Evolutionary conservation across 116 monocot species (phyloP).

Genomic region (Thalassia testudinum): DNA sequence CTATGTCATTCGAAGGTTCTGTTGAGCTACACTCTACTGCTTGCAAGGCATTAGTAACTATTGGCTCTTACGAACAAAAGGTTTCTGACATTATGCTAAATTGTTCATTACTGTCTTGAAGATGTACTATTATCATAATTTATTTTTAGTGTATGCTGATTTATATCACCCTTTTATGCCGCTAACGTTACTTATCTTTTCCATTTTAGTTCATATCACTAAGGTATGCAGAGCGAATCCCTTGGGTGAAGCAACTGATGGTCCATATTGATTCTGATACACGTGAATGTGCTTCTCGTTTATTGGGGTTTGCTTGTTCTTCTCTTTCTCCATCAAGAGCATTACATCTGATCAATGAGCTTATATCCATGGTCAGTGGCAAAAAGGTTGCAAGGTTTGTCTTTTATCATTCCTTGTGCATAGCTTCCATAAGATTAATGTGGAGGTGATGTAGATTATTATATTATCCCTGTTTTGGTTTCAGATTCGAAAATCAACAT

Average conservation of each 20-base stretch:
- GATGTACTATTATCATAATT: background rate
- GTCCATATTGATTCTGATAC: conserved; percentile 75
- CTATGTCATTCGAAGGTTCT: conserved; percentile 81
- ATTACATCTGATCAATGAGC: conserved; percentile 37
- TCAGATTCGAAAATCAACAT: conserved; percentile 82
- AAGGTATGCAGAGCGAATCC: conserved; percentile 40
- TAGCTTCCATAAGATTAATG: background rate
- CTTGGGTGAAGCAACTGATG: conserved; percentile 65
- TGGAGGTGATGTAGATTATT: too few species aligned
- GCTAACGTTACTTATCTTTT: background rate
- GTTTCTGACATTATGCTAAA: conserved; percentile 16
- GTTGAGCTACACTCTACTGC: conserved; percentile 71
- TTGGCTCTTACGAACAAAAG: conserved; percentile 56
- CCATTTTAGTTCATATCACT: conserved; percentile 48
- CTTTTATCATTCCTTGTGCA: background rate
- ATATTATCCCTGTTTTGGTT: background rate
- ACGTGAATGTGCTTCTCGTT: conserved; percentile 69
- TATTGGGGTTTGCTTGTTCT: conserved; percentile 67
- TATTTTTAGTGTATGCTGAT: background rate
- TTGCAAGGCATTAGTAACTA: conserved; percentile 63
- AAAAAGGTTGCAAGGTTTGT: conserved; percentile 47
- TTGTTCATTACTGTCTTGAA: background rate
- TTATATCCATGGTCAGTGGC: conserved; percentile 22
- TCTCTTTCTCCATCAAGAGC: conserved; percentile 29
- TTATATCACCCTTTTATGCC: background rate